phyloP scores from a whole-genome alignment of 495 filamentous ascomycete genomes.

The Xylaria telfairii region DNA sequence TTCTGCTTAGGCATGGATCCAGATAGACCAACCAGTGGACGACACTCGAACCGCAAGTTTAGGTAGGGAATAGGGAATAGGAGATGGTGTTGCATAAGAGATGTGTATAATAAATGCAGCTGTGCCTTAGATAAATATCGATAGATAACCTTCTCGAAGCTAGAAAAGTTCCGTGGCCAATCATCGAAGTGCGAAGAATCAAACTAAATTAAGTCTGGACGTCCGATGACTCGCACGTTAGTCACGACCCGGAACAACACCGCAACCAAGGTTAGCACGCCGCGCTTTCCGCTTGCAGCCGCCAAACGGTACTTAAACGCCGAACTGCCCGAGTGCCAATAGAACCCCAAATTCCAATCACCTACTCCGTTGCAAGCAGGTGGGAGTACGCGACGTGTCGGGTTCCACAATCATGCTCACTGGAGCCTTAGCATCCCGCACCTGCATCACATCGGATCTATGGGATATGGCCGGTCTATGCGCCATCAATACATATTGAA shows the following conservation, averaged over 20 bases:
- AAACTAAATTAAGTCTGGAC: neutral
- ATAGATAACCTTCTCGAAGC: neutral
- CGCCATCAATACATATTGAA: neutral
- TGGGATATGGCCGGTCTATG: neutral
- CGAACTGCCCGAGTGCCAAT: neutral
- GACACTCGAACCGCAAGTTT: neutral
- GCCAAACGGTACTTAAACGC: neutral
- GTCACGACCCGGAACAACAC: neutral
- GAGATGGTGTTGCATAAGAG: neutral
- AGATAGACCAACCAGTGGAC: neutral
- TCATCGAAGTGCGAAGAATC: neutral
- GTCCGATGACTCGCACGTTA: neutral
- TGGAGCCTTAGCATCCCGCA: neutral
- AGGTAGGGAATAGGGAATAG: neutral
- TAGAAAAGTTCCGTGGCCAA: neutral
- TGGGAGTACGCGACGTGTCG: too few species aligned
- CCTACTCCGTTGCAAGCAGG: too few species aligned
- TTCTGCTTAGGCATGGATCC: neutral
- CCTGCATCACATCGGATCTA: neutral
- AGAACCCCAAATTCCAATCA: too few species aligned
- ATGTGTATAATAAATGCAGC: neutral
- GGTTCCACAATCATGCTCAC: neutral
- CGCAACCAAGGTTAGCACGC: neutral
- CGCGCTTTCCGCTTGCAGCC: conserved; percentile 3
- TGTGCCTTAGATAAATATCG: neutral